Base-by-base conservation (phyloP, 225 moss, liverwort and hornwort species). In the Sphagnum contortum region DNA sequence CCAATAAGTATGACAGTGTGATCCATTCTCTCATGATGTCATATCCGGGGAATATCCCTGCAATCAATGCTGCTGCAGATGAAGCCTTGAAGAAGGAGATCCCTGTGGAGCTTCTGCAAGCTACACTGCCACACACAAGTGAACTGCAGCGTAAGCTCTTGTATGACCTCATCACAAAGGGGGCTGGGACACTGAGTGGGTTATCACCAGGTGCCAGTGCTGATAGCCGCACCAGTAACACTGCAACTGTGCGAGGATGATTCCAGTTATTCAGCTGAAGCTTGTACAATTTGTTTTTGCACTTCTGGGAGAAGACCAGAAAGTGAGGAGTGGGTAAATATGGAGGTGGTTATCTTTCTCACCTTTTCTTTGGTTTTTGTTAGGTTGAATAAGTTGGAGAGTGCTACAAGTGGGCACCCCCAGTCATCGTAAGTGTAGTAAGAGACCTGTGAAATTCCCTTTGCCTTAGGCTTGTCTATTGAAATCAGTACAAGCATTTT, bases 1-100 rank as follows among this genome's bases (percentile, higher is more conserved):
- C 93, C 77, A 98, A 98, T 72, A 98, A 98, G 75, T 98, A 98
- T 68, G 98, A 98, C 66, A 93, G 98, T 51, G 89, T 98, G 29
- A 83, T 98, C 53, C 98, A 98, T 80, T 89, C 91, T 51, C 83
- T 98, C 63, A 86, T 89, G 86, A 92, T 98, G 93, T 73, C 91
- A 62, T 87, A 93, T 9, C 86, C 91, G 8, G 82, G 85, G 50
- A 93, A 93, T 45, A 75, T 89, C 48, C 80, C 76, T 50, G 85
- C 89, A 65, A 82, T 91, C 46, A 91, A 89, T 54, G 72, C 80
- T 55, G 87, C 91, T 49, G 98, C 91, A 49, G 89, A 91, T 54
- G 78, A 75, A 48, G 87, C 82, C 7, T 76, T 98, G 89, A 93
- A 87, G 64, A 98, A 98, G 71, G 98, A 93, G 77, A 93, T 98